phyloP scores from a whole-genome alignment of 805 yeast species.

The Huiozyma naganishii region DNA sequence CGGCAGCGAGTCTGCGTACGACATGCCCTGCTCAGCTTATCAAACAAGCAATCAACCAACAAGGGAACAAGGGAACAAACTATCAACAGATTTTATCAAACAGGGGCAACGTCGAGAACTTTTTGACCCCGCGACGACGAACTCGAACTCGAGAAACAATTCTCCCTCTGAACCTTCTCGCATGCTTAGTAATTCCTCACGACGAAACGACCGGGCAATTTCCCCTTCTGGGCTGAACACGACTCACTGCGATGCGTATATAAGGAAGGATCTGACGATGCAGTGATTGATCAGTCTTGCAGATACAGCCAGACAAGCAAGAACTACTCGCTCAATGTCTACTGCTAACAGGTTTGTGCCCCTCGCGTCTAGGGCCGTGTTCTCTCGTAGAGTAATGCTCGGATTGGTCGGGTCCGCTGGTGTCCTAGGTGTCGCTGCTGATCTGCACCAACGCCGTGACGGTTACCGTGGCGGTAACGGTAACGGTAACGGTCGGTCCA shows the following conservation, averaged over 20 bases:
- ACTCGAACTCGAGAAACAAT: no score
- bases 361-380: conserved; percentile 11
- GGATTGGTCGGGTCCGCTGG: conserved; percentile 20
- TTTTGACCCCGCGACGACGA: no score
- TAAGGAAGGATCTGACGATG: background rate
- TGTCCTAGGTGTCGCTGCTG: conserved; percentile 24
- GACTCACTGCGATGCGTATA: background rate
- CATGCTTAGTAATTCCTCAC: no score
- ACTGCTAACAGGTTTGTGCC: conserved; percentile 7
- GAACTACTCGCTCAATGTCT: conserved; percentile 7
- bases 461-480: conserved; percentile 13
- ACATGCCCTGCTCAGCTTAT: conserved; percentile 8
- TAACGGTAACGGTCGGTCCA: conserved; percentile 4
- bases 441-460: conserved; percentile 9
- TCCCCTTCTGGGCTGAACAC: background rate
- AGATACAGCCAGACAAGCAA: no score
- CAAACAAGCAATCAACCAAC: background rate
- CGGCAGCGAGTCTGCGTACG: conserved; percentile 21
- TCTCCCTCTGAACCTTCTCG: no score
- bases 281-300: no score
- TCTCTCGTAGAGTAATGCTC: conserved; percentile 15
- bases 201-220: no score
- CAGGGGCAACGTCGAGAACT: no score
- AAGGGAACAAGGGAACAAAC: background rate
- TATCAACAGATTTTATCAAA: no score